A percentile compares a stretch with the other conserved stretches of the same genome.
Conservation (phyloP, 2,329 filamentous ascomycete species). For the Ophiostoma sp. region DNA sequence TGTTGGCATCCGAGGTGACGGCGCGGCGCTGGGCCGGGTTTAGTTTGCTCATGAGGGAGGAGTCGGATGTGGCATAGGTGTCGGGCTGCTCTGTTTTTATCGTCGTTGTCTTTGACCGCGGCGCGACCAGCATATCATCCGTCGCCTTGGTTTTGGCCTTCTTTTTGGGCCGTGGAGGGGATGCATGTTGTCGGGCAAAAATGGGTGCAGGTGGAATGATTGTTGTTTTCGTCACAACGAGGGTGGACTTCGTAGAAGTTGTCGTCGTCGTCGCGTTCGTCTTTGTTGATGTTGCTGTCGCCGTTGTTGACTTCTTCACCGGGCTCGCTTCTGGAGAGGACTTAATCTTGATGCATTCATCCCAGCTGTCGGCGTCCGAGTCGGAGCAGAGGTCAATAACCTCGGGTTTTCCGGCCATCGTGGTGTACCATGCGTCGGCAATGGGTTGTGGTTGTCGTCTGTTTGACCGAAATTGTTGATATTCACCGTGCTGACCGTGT, state of each 20-base stretch:
- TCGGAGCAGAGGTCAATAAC: slow-evolving; percentile 25
- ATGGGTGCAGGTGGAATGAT: background rate
- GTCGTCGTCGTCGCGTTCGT: background rate
- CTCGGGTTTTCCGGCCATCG: background rate
- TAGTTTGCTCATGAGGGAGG: slow-evolving; percentile 44
- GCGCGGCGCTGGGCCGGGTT: slow-evolving; percentile 58
- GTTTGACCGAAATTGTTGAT: background rate
- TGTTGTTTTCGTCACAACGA: background rate
- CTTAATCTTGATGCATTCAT: background rate
- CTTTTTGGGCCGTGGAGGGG: background rate
- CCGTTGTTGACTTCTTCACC: background rate
- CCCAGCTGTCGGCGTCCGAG: slow-evolving; percentile 9
- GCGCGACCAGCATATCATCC: background rate
- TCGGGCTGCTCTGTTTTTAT: background rate
- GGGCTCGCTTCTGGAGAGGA: background rate
- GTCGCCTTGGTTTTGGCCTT: background rate
- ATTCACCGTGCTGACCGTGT: too few species aligned
- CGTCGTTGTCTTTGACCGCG: background rate
- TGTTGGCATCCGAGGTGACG: slow-evolving; percentile 53
- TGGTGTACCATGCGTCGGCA: background rate
- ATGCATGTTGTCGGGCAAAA: background rate
- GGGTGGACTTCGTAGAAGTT: background rate
- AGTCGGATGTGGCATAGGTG: background rate
- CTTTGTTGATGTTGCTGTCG: background rate
- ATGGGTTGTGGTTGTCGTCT: background rate